Base-by-base conservation (phyloP, 106 monocot genomes). In the Hemerocallis citrina region DNA sequence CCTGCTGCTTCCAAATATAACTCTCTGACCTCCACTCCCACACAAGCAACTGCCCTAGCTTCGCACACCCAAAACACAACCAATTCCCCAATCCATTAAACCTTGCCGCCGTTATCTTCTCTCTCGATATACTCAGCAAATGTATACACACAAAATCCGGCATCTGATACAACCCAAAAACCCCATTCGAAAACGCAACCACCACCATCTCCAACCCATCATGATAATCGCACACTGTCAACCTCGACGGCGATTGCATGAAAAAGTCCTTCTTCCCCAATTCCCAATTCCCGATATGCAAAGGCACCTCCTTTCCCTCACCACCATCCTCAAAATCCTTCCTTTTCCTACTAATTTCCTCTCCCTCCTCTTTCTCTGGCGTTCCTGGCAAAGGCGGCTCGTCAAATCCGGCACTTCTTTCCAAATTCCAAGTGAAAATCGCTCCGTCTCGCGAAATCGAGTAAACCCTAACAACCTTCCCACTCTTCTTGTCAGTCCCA, bases 21-120 rank as follows among this genome's bases (percentile, higher is more conserved):
- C 82, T 98, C 73, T 98, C 98, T 4, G 98, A 92, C 24, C 87
- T 65, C 98, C 98, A 98, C 69, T 98, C 98, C 98, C 98, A 98
- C 31, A 98, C 98, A 32, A 98, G 85, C 30, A 98, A 65, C 73
- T 98, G 98, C 49, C 98, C 98, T 48, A 98, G 82, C 62, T 82
- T 98, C 19, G 98, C 98, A 68, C 98, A 98, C 21, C 98, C 98
- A 75, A 98, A 92, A 0, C 77, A 73, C 61, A 98, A 59, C 98
- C 92, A 98, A 49, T 92, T 98, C 36, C 92, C 98, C 54, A 62
- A 42, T 62, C 66, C 65, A 68, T 98, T 92, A 65, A 98, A 98
- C 6, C 84, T 73, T 1, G 88, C 81, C 23, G 92, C 85, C 7
- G 92, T 98, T 34, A 98, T 98, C 63, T 98, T 98, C 81, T 92